phyloP scores from a whole-genome alignment of 441 rosid species.

The Cnidoscolus chayamansa region DNA sequence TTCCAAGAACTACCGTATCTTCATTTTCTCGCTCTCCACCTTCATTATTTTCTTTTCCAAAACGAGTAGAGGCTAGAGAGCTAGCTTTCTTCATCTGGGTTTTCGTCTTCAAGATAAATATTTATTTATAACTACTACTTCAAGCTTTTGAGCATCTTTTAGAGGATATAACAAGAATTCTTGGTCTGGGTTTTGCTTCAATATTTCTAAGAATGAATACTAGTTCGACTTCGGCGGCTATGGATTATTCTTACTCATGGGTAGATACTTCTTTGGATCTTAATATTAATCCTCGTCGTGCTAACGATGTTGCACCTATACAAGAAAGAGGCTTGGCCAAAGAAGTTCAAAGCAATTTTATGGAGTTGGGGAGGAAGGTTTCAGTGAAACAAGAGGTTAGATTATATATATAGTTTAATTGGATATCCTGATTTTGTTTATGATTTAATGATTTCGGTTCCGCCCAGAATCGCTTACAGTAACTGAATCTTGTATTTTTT shows the following conservation, averaged over 20 bases:
- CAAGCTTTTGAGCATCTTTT: too few species aligned
- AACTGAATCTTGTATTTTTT: too few species aligned
- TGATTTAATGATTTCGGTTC: too few species aligned
- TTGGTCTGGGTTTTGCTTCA: too few species aligned
- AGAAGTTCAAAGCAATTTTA: constrained; percentile 27
- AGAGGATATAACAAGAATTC: too few species aligned
- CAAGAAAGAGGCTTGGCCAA: constrained; percentile 18
- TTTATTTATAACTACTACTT: too few species aligned
- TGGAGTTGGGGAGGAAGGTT: constrained; percentile 29
- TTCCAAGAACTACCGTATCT: neutral
- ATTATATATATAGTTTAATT: neutral
- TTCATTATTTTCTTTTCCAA: constrained; percentile 28
- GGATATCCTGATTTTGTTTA: too few species aligned
- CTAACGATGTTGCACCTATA: constrained; percentile 35
- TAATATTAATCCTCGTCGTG: constrained; percentile 41
- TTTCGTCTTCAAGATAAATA: too few species aligned
- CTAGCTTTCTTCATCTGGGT: constrained; percentile 9
- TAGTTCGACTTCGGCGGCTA: constrained; percentile 15
- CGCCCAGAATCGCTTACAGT: too few species aligned
- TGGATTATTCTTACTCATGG: constrained; percentile 52
- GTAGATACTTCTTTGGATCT: constrained; percentile 83
- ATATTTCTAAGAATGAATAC: too few species aligned
- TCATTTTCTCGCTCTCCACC: constrained; percentile 32
- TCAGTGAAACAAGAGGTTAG: constrained; percentile 48
- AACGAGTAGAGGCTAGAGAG: neutral